Evolutionary conservation across 2,329 filamentous ascomycete genomes (phyloP), one percentile per base, ranked within the genome.

Genomic region (Sporothrix pseudoabietina): DNA sequence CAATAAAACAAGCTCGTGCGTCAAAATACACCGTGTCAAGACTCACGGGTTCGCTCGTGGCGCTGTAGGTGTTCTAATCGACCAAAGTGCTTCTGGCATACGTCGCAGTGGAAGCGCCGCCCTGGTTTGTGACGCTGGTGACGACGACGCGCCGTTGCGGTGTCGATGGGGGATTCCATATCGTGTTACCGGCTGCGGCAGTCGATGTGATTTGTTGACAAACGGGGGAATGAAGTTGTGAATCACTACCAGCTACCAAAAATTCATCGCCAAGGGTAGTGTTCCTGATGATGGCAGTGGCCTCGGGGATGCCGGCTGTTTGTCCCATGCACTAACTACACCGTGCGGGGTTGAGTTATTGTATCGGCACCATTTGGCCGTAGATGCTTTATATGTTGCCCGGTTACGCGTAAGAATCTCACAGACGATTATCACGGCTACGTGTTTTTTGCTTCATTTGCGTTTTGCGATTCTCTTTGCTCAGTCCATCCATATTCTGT

Each of bases 61-160:
- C 59, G 59, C 32, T 66, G 61, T n/a, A 66, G 61, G n/a, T 66
- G 61, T 19, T 66, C 61, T 8, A 66, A 35, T 4, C 61, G 61
- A 7, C 61, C 61, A 30, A 66, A 66, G 41, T 66, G 61, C 41
- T 66, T 66, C 39, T 66, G 39, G 61, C 61, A 66, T 8, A 66
- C 19, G 10, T 47, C 61, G 39, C 61, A 66, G 41, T 66, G 61
- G 61, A 66, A 66, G 7, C 61, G 61, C n/a, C 61, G 32, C 1
- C 19, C n/a, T n/a, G n/a, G 30, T 12, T 66, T 66, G 39, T 66
- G 61, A 10, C 61, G 61, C 39, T 66, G 61, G n/a, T 44, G 61
- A 9, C 61, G 61, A n/a, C 57, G 30, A 2, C 61, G 19, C 39
- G n/a, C 35, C 4, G 7, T n/a, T 1, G 6, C 61, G 4, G 61